These are phyloP conservation scores for Neurospora sp. DNA, from an alignment of 495 filamentous ascomycete genomes.

Conservation along the genomic window DNA sequence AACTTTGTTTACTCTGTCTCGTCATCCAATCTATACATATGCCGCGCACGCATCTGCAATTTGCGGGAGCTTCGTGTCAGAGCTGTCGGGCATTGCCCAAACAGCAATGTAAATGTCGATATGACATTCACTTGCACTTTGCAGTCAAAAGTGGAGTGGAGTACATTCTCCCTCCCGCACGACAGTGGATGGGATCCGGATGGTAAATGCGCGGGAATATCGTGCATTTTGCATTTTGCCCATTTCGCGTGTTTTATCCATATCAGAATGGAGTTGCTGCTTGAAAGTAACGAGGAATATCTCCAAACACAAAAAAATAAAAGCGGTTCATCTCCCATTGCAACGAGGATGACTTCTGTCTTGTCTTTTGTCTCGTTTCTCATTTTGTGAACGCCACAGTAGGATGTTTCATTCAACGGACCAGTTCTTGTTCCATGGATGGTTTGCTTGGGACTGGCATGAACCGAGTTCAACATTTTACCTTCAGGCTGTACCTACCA, in stretches of 20 bases:
- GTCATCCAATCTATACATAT: background rate
- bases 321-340: too few relatives aligned
- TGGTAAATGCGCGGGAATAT: background rate
- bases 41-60: background rate
- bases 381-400: too few relatives aligned
- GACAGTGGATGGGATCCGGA: background rate
- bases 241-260: background rate
- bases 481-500: too few relatives aligned
- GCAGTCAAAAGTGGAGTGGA: background rate
- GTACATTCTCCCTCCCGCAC: background rate
- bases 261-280: background rate
- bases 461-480: too few relatives aligned
- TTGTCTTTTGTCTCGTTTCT: too few relatives aligned
- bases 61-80: background rate
- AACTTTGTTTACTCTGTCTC: background rate
- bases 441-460: too few relatives aligned
- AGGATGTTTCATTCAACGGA: too few relatives aligned
- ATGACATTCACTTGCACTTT: background rate
- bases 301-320: too few relatives aligned
- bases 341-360: too few relatives aligned
- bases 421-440: too few relatives aligned
- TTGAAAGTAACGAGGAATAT: background rate
- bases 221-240: background rate
- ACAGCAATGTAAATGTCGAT: background rate
- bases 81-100: background rate